Percentiles rank a stretch among this genome's conserved stretches.
phyloP scores from a whole-genome alignment of 257 asterid genomes.

The Solanum pennellii region DNA sequence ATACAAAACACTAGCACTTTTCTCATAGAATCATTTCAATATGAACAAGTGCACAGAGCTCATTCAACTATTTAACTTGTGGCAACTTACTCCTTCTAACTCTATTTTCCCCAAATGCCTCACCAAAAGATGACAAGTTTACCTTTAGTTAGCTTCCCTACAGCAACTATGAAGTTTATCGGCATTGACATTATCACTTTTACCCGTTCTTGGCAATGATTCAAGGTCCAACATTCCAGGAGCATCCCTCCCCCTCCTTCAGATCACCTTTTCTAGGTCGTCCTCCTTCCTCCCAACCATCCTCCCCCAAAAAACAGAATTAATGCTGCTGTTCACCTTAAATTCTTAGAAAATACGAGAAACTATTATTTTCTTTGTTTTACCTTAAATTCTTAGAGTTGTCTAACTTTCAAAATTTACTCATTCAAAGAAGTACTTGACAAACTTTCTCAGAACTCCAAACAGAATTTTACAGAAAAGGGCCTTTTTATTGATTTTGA shows the following conservation, averaged over 20 bases:
- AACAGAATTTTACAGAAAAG: not conserved
- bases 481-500: not conserved
- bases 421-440: not conserved
- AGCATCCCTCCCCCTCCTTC: not conserved
- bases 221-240: not conserved
- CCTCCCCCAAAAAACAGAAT: not conserved
- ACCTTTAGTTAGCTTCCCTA: not conserved
- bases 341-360: not conserved
- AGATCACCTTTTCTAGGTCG: not conserved
- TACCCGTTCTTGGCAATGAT: not conserved
- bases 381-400: not conserved
- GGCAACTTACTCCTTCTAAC: not conserved
- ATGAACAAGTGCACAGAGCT: not conserved
- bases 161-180: not conserved
- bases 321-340: not conserved
- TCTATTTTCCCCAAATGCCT: not conserved
- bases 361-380: not conserved
- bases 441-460: not conserved
- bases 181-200: not conserved
- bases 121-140: not conserved
- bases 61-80: not conserved
- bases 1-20: not conserved
- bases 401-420: not conserved
- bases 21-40: not conserved
- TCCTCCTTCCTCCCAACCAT: not conserved